Conservation (phyloP, 495 filamentous ascomycete genomes). For the Xylaria longipes region DNA sequence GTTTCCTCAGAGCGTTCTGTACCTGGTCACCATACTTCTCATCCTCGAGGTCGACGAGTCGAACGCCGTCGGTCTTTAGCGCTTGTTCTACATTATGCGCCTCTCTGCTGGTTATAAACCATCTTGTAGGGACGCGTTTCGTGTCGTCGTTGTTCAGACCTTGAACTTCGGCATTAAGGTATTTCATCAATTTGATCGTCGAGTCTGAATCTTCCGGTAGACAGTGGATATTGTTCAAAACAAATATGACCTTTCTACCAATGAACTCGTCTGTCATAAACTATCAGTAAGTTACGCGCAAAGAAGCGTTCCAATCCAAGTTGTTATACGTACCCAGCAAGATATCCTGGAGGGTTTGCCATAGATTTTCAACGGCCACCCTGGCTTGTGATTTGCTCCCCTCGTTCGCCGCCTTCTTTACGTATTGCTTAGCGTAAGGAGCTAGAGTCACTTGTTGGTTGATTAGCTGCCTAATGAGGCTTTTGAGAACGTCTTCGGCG, state of each 20-base stretch:
- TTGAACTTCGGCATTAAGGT: slow-evolving; percentile 34
- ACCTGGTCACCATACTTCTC: slow-evolving; percentile 43
- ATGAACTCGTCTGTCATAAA: slow-evolving; percentile 38
- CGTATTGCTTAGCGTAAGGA: slow-evolving; percentile 43
- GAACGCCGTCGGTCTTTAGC: slow-evolving; percentile 32
- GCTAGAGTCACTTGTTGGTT: slow-evolving; percentile 43
- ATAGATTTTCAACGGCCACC: slow-evolving; percentile 44
- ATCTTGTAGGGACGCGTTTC: slow-evolving; percentile 34
- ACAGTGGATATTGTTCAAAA: slow-evolving; percentile 47
- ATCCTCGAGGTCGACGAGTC: slow-evolving; percentile 37
- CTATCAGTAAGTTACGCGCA: not conserved
- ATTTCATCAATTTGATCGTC: slow-evolving; percentile 44
- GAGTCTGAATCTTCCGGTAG: slow-evolving; percentile 46
- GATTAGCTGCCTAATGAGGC: slow-evolving; percentile 44
- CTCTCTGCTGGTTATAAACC: slow-evolving; percentile 44
- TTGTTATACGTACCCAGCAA: slow-evolving; percentile 23
- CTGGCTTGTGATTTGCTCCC: slow-evolving; percentile 28
- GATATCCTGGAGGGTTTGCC: slow-evolving; percentile 45
- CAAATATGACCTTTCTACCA: slow-evolving; percentile 44
- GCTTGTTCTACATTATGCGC: slow-evolving; percentile 38
- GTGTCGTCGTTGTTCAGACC: slow-evolving; percentile 26
- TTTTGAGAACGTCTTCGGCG: slow-evolving; percentile 49
- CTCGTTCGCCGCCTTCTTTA: slow-evolving; percentile 33
- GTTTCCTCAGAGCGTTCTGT: slow-evolving; percentile 38
- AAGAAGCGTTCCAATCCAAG: not conserved